Evolutionary conservation across 192 early-diverging fungal species (phyloP).

Genomic region (Coemansia sp.): DNA sequence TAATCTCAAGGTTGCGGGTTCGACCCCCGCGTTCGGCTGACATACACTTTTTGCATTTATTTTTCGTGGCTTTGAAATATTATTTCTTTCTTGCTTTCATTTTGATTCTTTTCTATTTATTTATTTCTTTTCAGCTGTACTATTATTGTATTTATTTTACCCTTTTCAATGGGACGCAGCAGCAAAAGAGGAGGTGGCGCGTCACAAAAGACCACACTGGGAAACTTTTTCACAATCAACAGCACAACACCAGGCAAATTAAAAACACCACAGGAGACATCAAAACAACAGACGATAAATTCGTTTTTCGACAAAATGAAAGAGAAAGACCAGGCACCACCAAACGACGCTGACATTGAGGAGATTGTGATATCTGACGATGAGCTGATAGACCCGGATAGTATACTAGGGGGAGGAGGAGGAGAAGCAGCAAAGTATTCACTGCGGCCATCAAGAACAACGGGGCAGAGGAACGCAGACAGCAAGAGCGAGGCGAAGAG

Average conservation of each 20-base stretch:
- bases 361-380: conserved; percentile 15
- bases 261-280: neutral
- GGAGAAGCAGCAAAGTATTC: too few relatives aligned
- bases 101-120: conserved; percentile 14
- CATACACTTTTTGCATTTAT: conserved; percentile 2
- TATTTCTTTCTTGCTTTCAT: conserved; percentile 14
- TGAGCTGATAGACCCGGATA: conserved; percentile 31
- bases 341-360: neutral
- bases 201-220: conserved; percentile 12
- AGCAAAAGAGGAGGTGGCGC: neutral
- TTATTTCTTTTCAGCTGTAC: neutral
- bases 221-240: conserved; percentile 19
- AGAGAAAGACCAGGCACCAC: neutral
- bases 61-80: neutral
- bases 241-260: conserved; percentile 5
- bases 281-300: conserved; percentile 7
- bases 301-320: conserved; percentile 3
- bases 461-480: too few relatives aligned
- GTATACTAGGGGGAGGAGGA: conserved; percentile 12
- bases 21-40: conserved; percentile 31
- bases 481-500: too few relatives aligned
- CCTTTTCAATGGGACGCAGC: neutral
- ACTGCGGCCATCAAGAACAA: too few relatives aligned
- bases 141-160: neutral
- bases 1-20: conserved; percentile 40